Evolutionary conservation across 2,329 filamentous ascomycete genomes (phyloP), one percentile per base, ranked within the genome.

Genomic region (Xylaria arbuscula): DNA sequence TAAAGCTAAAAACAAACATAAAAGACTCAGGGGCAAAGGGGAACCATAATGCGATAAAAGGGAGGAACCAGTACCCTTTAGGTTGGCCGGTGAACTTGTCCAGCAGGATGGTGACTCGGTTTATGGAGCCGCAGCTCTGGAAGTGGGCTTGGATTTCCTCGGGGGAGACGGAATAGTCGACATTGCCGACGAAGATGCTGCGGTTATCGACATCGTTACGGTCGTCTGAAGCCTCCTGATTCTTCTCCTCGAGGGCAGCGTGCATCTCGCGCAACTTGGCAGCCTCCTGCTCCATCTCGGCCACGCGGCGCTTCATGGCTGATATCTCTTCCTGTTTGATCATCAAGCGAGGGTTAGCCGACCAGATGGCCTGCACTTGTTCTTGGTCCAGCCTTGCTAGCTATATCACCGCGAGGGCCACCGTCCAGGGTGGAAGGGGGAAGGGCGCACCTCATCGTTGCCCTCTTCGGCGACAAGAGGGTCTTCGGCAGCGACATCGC

Each of bases 111-210:
- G 96, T 99, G 68, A 99, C 96, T 69, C 96, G 92, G 82, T 99
- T 99, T 85, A 99, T 99, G 74, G 92, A 93, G 69, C 96, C 96
- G 77, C 94, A 97, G 85, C 91, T 97, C 85, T 97, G 94, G 84
- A 99, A 99, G 79, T 99, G 96, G 68, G 94, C 93, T 84, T 99
- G 96, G 68, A 99, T 96, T 84, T 99, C 96, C 83, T 99, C 96
- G 2, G 96, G 96, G 34, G 94, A 97, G 24, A 95, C 94, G 70
- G 93, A 94, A 81, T 99, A 99, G 82, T 99, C 96, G 73, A 99
- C 96, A 76, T 99, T 99, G 74, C 96, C 96, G 53, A 99, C 96
- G 80, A 99, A 99, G 81, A 99, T 94, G 83, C 94, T 98, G 77
- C 96, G 91, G 73, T 91, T 91, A 82, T 99, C 96, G 68, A 99